Evolutionary conservation across 768 basidiomycete species (phyloP).

Genomic region (Pisolithus microcarpus): DNA sequence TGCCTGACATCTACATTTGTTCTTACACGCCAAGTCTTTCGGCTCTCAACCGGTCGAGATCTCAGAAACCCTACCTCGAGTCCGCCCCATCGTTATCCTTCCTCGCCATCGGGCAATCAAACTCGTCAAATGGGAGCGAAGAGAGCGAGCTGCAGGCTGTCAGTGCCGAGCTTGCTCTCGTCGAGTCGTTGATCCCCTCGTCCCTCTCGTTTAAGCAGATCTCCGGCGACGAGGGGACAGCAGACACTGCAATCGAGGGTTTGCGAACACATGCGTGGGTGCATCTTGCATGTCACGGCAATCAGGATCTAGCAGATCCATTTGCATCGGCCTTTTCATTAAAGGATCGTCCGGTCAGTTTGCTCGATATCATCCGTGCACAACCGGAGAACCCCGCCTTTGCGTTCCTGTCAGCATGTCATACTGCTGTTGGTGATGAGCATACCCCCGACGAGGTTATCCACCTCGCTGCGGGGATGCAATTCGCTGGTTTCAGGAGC

Average conservation of each 20-base stretch:
- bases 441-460: constrained; percentile 26
- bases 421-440: constrained; percentile 20
- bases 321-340: constrained; percentile 18
- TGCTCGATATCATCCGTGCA: constrained; percentile 18
- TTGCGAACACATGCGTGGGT: constrained; percentile 20
- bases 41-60: constrained; percentile 22
- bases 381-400: constrained; percentile 15
- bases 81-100: no score
- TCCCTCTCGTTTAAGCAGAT: constrained; percentile 11
- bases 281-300: constrained; percentile 26
- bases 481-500: constrained; percentile 28
- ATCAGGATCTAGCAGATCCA: no score
- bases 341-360: constrained; percentile 13
- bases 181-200: no score
- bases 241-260: constrained; percentile 6
- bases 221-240: constrained; percentile 9
- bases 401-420: constrained; percentile 30
- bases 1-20: constrained; percentile 20
- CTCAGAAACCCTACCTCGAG: no score
- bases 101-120: no score
- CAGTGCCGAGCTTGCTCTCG: no score
- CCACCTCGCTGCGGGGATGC: constrained; percentile 30
- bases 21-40: constrained; percentile 29
- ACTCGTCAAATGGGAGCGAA: no score
- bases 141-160: no score